Evolutionary conservation across 805 yeast genomes (phyloP), one percentile per base, ranked within the genome.

Genomic region (Cyberlindnera galapagoensis): DNA sequence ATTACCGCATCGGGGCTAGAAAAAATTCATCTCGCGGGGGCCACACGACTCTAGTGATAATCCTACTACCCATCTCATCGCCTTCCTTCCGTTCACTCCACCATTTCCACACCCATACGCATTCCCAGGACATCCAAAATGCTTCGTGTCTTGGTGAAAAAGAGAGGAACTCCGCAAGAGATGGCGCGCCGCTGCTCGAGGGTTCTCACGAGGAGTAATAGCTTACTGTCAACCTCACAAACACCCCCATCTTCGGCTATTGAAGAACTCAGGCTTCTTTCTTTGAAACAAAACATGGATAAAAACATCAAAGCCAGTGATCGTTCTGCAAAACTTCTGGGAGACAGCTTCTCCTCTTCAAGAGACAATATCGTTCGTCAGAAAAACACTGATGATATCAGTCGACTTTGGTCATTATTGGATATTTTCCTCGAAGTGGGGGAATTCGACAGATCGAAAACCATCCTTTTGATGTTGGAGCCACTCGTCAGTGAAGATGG

Each of bases 391-490:
- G 71, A 69, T 49, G 80, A 75, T 41, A 69, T 73, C n/a, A 62
- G 67, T 33, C 80, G 80, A 46, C 63, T 80, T 13, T 86, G 88
- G 76, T 72, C 88, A 3, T 57, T 86, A 21, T 63, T 85, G 24
- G 95, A 86, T 46, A 90, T 92, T 0, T 79, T 88, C 43, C 50
- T 86, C 20, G 72, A 75, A 26, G 70, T 81, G 21, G 68, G 69
- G 33, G 80, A 82, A 49, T 71, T 68, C 44, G 71, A 67, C 15
- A 65, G 95, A 48, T 94, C 95, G 0, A 76, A 74, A 42, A 60
- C 77, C 16, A 75, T 85, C 14, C 56, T 86, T 24, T 63, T 66
- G 33, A 77, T 87, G 3, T 62, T 85, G 28, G 67, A 76, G 30
- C 72, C 73, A 14, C 54, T 75, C 14, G 54, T 65, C 5, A 48